phyloP scores from a whole-genome alignment of 345 rosid species.

The Heritiera fomes region DNA sequence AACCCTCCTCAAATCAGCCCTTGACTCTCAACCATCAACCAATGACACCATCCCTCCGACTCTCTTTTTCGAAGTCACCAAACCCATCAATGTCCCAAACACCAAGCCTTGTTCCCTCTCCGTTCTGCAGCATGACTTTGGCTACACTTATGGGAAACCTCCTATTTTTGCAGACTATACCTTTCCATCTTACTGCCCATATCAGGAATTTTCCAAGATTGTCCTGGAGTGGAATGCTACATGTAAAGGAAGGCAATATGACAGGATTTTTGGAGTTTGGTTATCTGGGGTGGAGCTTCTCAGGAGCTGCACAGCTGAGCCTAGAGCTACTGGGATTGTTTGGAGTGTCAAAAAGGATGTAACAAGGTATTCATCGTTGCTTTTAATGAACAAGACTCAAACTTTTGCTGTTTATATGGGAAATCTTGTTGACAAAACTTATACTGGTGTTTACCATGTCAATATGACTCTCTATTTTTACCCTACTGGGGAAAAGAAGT shows the following conservation, averaged over 20 bases:
- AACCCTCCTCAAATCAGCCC: constrained; percentile 34
- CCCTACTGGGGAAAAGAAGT: constrained; percentile 35
- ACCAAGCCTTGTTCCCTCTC: constrained; percentile 52
- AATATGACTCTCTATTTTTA: constrained; percentile 64
- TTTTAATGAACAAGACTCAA: constrained; percentile 54
- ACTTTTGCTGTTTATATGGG: constrained; percentile 67
- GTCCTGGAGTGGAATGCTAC: constrained; percentile 83
- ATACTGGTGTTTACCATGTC: constrained; percentile 85
- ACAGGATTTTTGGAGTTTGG: constrained; percentile 90
- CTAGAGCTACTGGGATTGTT: constrained; percentile 58
- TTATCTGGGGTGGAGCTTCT: constrained; percentile 86
- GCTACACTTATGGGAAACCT: constrained; percentile 60
- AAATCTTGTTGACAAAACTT: constrained; percentile 58
- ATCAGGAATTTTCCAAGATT: constrained; percentile 58
- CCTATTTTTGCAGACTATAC: constrained; percentile 71
- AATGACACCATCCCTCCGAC: constrained; percentile 43
- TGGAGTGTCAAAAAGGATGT: constrained; percentile 85
- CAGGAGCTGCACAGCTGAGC: constrained; percentile 96
- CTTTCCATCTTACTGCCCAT: constrained; percentile 60
- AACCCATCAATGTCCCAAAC: constrained; percentile 47
- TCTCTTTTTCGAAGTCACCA: constrained; percentile 75
- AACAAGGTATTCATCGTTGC: constrained; percentile 71
- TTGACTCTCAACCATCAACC: constrained; percentile 36
- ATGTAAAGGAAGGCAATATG: constrained; percentile 73
- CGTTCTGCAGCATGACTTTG: constrained; percentile 74